Conservation (phyloP, 1,284 basidiomycete genomes). For the Tilletiopsis washingtonensis region DNA sequence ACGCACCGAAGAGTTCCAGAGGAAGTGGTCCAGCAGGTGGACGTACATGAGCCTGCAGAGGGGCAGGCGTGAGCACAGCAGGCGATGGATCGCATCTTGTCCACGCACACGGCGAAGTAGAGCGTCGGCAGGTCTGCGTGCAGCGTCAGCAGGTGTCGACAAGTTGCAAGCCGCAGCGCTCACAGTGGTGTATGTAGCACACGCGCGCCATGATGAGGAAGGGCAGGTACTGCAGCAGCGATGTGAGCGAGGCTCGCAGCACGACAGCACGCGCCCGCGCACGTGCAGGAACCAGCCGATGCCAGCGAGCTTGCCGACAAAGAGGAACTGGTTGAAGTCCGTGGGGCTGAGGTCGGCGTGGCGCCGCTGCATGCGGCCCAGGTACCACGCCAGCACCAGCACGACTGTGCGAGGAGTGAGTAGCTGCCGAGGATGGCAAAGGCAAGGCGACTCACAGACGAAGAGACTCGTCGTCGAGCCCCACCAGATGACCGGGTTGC, state of each 20-base stretch:
- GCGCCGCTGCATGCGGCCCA: slow-evolving; percentile 76
- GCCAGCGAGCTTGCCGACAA: slow-evolving; percentile 82
- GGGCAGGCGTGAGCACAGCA: too few species aligned
- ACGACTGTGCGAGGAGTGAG: too few species aligned
- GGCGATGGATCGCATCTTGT: too few species aligned
- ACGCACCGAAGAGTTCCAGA: slow-evolving; percentile 49
- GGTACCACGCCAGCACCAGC: slow-evolving; percentile 60
- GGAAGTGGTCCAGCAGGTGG: slow-evolving; percentile 82
- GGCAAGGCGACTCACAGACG: too few species aligned
- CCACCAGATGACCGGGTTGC: slow-evolving; percentile 92
- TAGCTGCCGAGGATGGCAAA: too few species aligned
- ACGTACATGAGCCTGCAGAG: slow-evolving; percentile 72
- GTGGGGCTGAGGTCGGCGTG: slow-evolving; percentile 82
- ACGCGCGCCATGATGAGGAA: slow-evolving; percentile 50
- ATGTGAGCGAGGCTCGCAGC: slow-evolving; percentile 59
- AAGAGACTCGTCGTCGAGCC: slow-evolving; percentile 63
- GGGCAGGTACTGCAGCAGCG: slow-evolving; percentile 5
- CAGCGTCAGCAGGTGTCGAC: background rate
- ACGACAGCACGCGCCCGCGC: slow-evolving; percentile 94
- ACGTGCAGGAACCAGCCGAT: slow-evolving; percentile 93
- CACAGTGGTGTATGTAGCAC: slow-evolving; percentile 82
- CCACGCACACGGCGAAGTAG: slow-evolving; percentile 95
- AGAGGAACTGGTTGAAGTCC: slow-evolving; percentile 86
- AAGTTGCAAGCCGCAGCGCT: too few species aligned
- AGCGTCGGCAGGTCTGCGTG: slow-evolving; percentile 63